Evolutionary conservation across 164 flowering plant genomes (phyloP).

Genomic region (Aristolochia californica): DNA sequence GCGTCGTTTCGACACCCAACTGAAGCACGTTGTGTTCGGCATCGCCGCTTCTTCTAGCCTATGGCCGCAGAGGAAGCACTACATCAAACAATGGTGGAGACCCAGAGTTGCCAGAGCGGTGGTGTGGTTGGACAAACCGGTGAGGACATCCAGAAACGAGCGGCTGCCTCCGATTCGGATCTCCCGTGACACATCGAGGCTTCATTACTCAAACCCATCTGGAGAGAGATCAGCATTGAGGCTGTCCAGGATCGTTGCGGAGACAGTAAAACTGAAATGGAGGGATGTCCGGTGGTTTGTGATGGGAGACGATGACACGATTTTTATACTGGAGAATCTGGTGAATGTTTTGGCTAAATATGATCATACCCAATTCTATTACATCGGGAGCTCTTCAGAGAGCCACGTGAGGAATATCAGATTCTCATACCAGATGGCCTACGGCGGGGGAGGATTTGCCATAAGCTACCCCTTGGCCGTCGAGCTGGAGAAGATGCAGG

Average conservation of each 20-base stretch:
- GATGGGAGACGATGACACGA: constrained; percentile 71
- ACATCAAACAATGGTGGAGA: constrained; percentile 53
- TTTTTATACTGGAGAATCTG: constrained; percentile 48
- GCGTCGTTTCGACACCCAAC: constrained; percentile 13
- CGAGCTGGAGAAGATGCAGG: constrained; percentile 43
- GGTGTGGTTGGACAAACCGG: constrained; percentile 45
- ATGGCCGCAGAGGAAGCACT: constrained; percentile 45
- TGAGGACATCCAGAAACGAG: constrained; percentile 5
- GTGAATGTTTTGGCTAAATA: constrained; percentile 42
- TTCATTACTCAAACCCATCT: constrained; percentile 26
- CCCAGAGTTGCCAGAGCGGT: constrained; percentile 35
- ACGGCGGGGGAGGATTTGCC: constrained; percentile 73
- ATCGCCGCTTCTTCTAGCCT: constrained; percentile 45
- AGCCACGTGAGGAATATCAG: constrained; percentile 47
- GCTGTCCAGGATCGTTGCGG: constrained; percentile 50
- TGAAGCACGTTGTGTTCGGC: constrained; percentile 47
- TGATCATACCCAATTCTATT: constrained; percentile 46
- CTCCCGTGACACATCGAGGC: constrained; percentile 33
- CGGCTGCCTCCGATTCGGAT: constrained; percentile 32
- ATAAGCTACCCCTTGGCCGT: constrained; percentile 48
- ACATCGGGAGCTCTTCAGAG: constrained; percentile 59
- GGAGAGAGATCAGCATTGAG: constrained; percentile 51
- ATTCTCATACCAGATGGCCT: constrained; percentile 54
- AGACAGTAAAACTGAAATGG: constrained; percentile 32
- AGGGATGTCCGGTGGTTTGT: constrained; percentile 52